A percentile compares a stretch with the other conserved stretches of the same genome.
Evolutionary conservation across 768 basidiomycete species (phyloP).

Genomic region (Tulasnella sp.): DNA sequence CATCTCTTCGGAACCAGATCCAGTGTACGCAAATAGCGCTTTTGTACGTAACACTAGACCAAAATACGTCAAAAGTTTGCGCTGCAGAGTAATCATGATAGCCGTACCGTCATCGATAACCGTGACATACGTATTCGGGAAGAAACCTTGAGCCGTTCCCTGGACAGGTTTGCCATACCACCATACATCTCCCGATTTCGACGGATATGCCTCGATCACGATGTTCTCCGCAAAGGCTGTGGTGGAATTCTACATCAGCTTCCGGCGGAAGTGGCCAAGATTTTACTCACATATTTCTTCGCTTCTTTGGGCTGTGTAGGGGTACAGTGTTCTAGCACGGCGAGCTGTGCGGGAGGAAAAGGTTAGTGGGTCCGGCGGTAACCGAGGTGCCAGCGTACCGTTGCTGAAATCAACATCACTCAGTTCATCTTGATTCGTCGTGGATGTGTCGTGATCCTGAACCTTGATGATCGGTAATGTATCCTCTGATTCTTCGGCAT

Average conservation of each 20-base stretch:
- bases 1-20: constrained; percentile 65
- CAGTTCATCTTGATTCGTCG: constrained; percentile 38
- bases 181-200: constrained; percentile 81
- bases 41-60: constrained; percentile 46
- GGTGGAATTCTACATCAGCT: neutral
- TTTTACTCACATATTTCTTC: constrained; percentile 73
- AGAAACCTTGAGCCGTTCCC: constrained; percentile 64
- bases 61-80: neutral
- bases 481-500: constrained; percentile 37
- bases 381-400: constrained; percentile 32
- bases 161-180: constrained; percentile 70
- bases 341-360: constrained; percentile 36
- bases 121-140: constrained; percentile 83
- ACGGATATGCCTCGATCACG: constrained; percentile 68
- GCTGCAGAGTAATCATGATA: neutral
- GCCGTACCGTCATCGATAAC: constrained; percentile 52
- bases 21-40: constrained; percentile 68
- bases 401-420: constrained; percentile 58
- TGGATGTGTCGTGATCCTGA: constrained; percentile 17
- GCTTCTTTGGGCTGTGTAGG: constrained; percentile 71
- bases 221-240: constrained; percentile 71
- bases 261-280: neutral
- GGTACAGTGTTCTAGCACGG: constrained; percentile 67
- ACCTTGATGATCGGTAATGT: neutral
- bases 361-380: neutral